Evolutionary conservation across 345 rosid genomes (phyloP).

Genomic region (Eucalyptus caleyi): DNA sequence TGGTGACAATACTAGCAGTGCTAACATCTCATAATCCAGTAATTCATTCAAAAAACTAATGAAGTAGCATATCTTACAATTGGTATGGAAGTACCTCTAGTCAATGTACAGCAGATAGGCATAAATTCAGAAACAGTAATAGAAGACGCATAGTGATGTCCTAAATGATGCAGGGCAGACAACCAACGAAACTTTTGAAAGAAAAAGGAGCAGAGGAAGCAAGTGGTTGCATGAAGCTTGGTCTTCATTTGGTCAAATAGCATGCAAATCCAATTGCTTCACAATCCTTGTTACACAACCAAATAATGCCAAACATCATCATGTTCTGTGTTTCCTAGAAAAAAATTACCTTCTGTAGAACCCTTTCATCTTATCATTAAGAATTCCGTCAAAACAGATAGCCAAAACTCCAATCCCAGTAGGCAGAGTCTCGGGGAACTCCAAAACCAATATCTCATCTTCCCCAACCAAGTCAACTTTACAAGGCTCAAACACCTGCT

Average conservation of each 20-base stretch:
- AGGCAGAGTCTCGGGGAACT: slow-evolving; percentile 54
- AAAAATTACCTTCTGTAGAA: slow-evolving; percentile 65
- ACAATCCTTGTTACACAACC: neutral
- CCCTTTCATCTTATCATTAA: slow-evolving; percentile 85
- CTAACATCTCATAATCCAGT: neutral
- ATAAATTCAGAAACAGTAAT: neutral
- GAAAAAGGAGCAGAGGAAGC: neutral
- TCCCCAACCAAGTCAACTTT: slow-evolving; percentile 39
- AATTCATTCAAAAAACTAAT: neutral
- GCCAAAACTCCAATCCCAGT: slow-evolving; percentile 48
- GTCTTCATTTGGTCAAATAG: neutral
- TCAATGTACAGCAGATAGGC: neutral
- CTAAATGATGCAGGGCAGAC: neutral
- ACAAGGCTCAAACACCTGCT: slow-evolving; percentile 44
- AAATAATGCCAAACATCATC: neutral
- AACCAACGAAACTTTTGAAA: neutral
- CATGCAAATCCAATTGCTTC: neutral
- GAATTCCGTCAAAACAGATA: slow-evolving; percentile 44
- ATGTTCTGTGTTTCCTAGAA: neutral
- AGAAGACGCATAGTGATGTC: neutral
- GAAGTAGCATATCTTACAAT: neutral
- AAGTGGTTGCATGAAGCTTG: neutral
- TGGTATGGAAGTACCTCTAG: neutral
- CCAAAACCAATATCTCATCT: slow-evolving; percentile 74
- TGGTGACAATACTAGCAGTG: neutral